phyloP scores from a whole-genome alignment of 2,329 filamentous ascomycete species.

The Colletotrichum tropicale region DNA sequence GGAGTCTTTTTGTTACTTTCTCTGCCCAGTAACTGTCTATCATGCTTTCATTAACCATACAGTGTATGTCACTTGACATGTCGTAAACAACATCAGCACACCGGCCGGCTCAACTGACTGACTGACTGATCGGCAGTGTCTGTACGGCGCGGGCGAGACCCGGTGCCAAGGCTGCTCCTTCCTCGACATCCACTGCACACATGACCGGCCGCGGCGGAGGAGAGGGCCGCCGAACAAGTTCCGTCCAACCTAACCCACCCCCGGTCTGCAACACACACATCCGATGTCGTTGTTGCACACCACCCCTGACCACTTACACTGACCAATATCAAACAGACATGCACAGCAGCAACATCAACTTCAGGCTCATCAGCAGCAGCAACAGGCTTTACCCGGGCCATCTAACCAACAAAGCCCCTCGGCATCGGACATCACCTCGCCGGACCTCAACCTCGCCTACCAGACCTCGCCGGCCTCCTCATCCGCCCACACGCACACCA shows the following conservation, averaged over 20 bases:
- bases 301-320: not conserved
- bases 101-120: not conserved
- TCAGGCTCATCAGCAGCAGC: not conserved
- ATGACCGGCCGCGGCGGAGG: conserved; percentile 27
- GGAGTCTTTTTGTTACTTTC: not conserved
- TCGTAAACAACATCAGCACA: not conserved
- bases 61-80: not conserved
- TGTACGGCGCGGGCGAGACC: conserved; percentile 5
- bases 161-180: conserved; percentile 26
- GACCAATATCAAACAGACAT: not conserved
- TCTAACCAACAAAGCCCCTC: not conserved
- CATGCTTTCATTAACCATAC: not conserved
- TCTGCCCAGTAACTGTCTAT: not conserved
- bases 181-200: conserved; percentile 29
- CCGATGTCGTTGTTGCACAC: not conserved
- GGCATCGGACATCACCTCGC: conserved; percentile 2
- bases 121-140: conserved; percentile 18
- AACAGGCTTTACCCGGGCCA: not conserved
- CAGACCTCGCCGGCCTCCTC: not conserved
- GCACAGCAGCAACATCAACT: not conserved
- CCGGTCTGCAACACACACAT: not conserved
- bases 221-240: conserved; percentile 31
- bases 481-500: not conserved
- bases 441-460: not conserved
- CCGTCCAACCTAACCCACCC: not conserved